Conservation (phyloP, 805 yeast genomes). For the Ogataea haglerorum region DNA sequence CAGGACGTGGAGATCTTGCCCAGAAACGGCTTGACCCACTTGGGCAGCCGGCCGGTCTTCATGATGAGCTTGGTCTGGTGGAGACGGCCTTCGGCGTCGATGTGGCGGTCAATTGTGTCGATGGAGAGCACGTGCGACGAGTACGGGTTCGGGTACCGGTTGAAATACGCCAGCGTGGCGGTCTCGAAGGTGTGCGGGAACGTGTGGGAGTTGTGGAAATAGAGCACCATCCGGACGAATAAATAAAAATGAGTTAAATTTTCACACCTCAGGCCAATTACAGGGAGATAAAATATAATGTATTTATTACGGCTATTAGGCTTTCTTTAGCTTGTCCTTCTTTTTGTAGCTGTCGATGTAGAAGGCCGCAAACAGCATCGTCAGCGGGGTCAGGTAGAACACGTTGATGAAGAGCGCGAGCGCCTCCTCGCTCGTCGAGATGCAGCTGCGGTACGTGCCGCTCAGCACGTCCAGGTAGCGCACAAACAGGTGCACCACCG, state of each 20-base stretch:
- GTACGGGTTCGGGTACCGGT: constrained; percentile 74
- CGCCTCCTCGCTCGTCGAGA: constrained; percentile 56
- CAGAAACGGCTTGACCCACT: constrained; percentile 71
- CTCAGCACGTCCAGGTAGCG: constrained; percentile 50
- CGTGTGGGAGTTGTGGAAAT: constrained; percentile 52
- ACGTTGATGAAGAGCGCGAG: constrained; percentile 62
- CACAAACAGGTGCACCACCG: constrained; percentile 61
- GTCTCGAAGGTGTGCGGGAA: constrained; percentile 66
- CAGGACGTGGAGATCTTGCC: constrained; percentile 70
- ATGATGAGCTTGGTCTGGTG: constrained; percentile 70
- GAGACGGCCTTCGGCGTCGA: constrained; percentile 62
- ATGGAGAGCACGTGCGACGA: constrained; percentile 80
- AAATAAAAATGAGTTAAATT: constrained; percentile 1
- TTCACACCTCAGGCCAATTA: constrained; percentile 9
- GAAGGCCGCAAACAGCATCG: constrained; percentile 61
- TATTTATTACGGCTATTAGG: not conserved
- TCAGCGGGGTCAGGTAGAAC: constrained; percentile 62
- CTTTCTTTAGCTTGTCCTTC: constrained; percentile 13
- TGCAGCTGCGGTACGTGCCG: constrained; percentile 45
- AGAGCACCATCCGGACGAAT: constrained; percentile 52
- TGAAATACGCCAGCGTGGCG: constrained; percentile 73
- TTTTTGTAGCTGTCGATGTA: constrained; percentile 55
- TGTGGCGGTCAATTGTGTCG: constrained; percentile 64
- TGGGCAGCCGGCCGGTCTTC: constrained; percentile 78
- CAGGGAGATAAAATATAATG: not conserved